Evolutionary conservation across 106 monocot genomes (phyloP), one percentile per base, ranked within the genome.

Genomic region (Acanthochlamys bracteata): DNA sequence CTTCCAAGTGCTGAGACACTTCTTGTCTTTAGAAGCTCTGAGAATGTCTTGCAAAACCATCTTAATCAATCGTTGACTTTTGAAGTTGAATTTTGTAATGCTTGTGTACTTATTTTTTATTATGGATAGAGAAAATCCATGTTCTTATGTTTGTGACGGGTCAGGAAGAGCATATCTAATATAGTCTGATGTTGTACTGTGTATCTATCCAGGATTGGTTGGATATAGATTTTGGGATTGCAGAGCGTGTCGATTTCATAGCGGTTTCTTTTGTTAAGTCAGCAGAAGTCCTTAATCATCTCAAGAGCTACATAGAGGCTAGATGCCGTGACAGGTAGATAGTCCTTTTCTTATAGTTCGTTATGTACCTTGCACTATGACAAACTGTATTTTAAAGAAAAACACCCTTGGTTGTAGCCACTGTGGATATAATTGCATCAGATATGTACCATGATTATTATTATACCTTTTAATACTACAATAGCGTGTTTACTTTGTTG

Each of bases 241-340:
- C 81, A 68, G 88, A 89, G 69, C 81, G 88, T 64, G 81, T 89
- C 27, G 88, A 84, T 59, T 89, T 84, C 56, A 89, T 89, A 61
- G 79, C 89, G 10, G 76, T 89, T 27, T 89, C 89, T 39, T 89
- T 89, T 84, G 88, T 89, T 40, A 84, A 84, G 63, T 84, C 88
- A 65, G 88, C 88, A 56, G 83, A 84, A 73, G 88, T 89, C 21
- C 83, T 89, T 57, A 78, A 89, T 81, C 88, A 89, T 79, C 83
- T 89, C 41, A 89, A 89, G 70, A 89, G 89, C 69, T 89, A 89
- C 75, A 84, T 89, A 59, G 82, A 84, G 77, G 82, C 89, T 55
- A 73, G 82, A 57, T 71, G 74, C 42, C 82, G 76, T 58, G 82
- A 79, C 59, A 84, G 89, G 89, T 89, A 76, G 65, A 63, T 63